Conservation (phyloP, 73 alveolate genomes). For the Effrenium voratum region DNA sequence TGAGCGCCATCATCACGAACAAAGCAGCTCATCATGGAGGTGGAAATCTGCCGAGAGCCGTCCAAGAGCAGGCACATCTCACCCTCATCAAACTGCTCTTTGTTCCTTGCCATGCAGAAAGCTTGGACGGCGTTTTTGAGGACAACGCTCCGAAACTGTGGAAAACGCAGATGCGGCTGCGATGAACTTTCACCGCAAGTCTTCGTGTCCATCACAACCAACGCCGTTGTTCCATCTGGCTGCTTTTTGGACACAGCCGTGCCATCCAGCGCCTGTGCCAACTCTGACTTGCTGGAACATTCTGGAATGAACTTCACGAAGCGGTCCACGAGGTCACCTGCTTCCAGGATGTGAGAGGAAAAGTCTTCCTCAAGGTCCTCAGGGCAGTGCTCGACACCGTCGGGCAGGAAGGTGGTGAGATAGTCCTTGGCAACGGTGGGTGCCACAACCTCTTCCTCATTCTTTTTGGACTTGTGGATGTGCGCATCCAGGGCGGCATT, state of each 20-base stretch:
- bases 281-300: not conserved
- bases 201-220: conserved; percentile 11
- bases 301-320: conserved; percentile 1
- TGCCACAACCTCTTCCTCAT: not conserved
- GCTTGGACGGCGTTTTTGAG: conserved; percentile 3
- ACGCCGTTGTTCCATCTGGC: conserved; percentile 14
- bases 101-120: not conserved
- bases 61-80: conserved; percentile 1
- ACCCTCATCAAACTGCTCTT: not conserved
- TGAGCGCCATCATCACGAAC: conserved; percentile 20
- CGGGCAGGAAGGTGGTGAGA: not conserved
- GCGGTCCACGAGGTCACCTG: not conserved
- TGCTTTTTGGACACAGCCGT: conserved; percentile 6
- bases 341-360: not conserved
- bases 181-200: not conserved
- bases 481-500: not conserved
- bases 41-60: too few relatives aligned
- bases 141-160: not conserved
- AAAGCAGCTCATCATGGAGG: conserved; percentile 12
- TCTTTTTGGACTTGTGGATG: not conserved
- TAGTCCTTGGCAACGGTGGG: not conserved
- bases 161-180: not conserved
- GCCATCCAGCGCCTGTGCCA: not conserved
- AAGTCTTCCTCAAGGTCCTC: conserved; percentile 16
- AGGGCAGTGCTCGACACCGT: not conserved